Evolutionary conservation across 192 early-diverging fungal species (phyloP).

Genomic region (Entophlyctis luteolus): DNA sequence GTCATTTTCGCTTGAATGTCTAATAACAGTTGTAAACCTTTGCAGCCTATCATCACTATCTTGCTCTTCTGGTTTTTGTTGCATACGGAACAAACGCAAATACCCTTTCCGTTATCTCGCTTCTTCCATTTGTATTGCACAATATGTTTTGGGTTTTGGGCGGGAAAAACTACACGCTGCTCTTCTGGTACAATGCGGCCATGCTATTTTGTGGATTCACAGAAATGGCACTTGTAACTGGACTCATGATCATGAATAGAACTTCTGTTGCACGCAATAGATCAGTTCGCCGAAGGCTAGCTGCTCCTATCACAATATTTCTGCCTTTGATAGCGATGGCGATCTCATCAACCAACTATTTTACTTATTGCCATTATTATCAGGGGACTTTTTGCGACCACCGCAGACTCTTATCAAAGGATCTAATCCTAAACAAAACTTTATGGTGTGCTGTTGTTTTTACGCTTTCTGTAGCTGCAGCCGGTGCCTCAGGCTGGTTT

Average conservation of each 20-base stretch:
- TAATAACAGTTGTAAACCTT: not conserved
- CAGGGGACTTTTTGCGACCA: constrained; percentile 2
- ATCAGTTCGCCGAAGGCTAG: not conserved
- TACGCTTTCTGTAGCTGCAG: too few relatives aligned
- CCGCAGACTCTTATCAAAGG: not conserved
- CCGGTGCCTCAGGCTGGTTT: not conserved
- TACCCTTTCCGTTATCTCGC: not conserved
- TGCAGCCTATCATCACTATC: constrained; percentile 16
- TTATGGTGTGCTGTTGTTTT: constrained; percentile 14
- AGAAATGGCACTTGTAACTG: not conserved
- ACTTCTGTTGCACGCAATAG: not conserved
- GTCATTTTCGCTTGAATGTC: not conserved
- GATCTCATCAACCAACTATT: constrained; percentile 17
- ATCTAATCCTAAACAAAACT: not conserved
- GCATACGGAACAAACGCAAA: constrained; percentile 16
- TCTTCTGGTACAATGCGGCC: constrained; percentile 2
- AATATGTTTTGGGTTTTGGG: constrained; percentile 15
- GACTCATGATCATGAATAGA: not conserved
- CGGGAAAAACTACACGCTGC: constrained; percentile 7
- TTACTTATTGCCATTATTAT: constrained; percentile 20
- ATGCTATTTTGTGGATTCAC: not conserved
- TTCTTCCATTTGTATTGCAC: constrained; percentile 23
- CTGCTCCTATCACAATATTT: not conserved
- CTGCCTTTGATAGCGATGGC: not conserved
- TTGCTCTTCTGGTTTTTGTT: constrained; percentile 9